Evolutionary conservation across 257 asterid genomes (phyloP).

Genomic region (Fraxinus cuspidata): DNA sequence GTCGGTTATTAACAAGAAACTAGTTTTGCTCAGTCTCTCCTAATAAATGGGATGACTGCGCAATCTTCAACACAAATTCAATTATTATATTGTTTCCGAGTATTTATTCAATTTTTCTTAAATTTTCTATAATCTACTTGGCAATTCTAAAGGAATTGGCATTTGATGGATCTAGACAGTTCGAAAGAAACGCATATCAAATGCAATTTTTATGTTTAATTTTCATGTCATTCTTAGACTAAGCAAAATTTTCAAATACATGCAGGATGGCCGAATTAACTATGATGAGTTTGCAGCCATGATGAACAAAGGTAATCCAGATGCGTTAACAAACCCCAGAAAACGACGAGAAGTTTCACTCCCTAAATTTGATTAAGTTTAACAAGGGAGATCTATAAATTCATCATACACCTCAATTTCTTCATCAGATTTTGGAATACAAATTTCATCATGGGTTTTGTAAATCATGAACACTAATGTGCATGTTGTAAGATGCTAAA

Average conservation of each 20-base stretch:
- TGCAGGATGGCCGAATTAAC: slow-evolving; percentile 36
- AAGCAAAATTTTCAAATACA: not conserved
- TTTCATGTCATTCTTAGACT: not conserved
- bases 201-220: not conserved
- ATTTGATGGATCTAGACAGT: not conserved
- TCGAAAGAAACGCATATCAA: not conserved
- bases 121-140: too few relatives aligned
- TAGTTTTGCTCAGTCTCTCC: not conserved
- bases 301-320: slow-evolving; percentile 36
- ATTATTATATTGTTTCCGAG: too few relatives aligned
- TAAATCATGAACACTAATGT: not conserved
- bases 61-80: too few relatives aligned
- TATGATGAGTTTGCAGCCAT: slow-evolving; percentile 34
- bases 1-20: not conserved
- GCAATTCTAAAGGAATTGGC: too few relatives aligned
- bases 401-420: not conserved
- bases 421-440: not conserved
- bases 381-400: not conserved
- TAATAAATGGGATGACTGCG: too few relatives aligned
- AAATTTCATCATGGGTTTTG: not conserved
- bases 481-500: not conserved
- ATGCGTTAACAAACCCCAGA: slow-evolving; percentile 26
- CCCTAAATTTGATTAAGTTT: not conserved
- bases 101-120: too few relatives aligned
- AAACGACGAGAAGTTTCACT: slow-evolving; percentile 29